Evolutionary conservation across 2,329 filamentous ascomycete genomes (phyloP).

Genomic region (Alternaria arbusti): DNA sequence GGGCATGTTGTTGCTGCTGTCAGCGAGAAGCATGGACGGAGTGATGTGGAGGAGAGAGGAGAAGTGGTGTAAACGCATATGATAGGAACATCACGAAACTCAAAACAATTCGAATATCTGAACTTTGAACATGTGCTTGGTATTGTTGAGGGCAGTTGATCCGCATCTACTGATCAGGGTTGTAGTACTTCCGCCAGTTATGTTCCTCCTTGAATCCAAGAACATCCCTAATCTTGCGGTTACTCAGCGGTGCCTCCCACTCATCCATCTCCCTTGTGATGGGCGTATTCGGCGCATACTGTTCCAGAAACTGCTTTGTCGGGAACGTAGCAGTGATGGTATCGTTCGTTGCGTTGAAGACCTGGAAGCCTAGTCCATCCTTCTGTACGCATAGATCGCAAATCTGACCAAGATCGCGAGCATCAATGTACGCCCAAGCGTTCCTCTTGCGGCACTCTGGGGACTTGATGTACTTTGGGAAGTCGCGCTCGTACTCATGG

Average conservation of each 20-base stretch:
- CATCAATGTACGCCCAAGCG: slow-evolving; percentile 69
- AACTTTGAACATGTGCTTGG: not conserved
- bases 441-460: slow-evolving; percentile 62
- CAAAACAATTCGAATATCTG: not conserved
- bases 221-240: slow-evolving; percentile 65
- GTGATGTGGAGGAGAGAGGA: not conserved
- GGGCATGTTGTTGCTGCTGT: slow-evolving; percentile 2
- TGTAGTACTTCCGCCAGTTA: slow-evolving; percentile 61
- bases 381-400: slow-evolving; percentile 62
- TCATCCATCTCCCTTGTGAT: slow-evolving; percentile 64
- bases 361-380: slow-evolving; percentile 65
- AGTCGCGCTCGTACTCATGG: slow-evolving; percentile 64
- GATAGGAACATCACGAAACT: not conserved
- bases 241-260: slow-evolving; percentile 66
- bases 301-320: slow-evolving; percentile 60
- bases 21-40: not conserved
- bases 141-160: not conserved
- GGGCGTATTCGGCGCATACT: slow-evolving; percentile 56
- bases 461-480: slow-evolving; percentile 58
- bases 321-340: slow-evolving; percentile 63
- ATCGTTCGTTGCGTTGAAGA: slow-evolving; percentile 70
- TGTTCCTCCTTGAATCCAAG: slow-evolving; percentile 66
- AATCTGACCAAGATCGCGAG: slow-evolving; percentile 67
- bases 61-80: not conserved
- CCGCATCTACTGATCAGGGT: slow-evolving; percentile 27